phyloP scores from a whole-genome alignment of 306 rosid genomes.

The Dicorynia guianensis region DNA sequence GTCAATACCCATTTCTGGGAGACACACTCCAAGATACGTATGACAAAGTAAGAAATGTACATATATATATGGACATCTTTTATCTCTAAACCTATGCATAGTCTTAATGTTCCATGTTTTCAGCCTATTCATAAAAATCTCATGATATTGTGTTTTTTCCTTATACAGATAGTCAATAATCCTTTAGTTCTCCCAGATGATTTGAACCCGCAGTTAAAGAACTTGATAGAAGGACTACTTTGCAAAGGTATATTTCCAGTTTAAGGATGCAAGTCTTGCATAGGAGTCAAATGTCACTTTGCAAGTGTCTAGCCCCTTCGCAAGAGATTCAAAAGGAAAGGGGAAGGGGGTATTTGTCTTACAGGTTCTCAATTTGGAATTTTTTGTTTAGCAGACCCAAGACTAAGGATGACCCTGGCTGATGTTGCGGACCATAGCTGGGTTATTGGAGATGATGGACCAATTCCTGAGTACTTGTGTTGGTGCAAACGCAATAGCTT shows the following conservation, averaged over 20 bases:
- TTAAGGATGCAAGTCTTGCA: background rate
- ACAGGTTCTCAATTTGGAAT: slow-evolving; percentile 4
- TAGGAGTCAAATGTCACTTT: background rate
- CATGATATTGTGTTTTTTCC: background rate
- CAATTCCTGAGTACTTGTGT: slow-evolving; percentile 67
- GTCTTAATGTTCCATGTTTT: background rate
- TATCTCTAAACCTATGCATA: background rate
- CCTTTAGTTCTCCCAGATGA: slow-evolving; percentile 62
- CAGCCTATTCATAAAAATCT: background rate
- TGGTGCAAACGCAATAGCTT: slow-evolving; percentile 79
- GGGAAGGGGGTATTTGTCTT: background rate
- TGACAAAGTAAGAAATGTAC: slow-evolving; percentile 61
- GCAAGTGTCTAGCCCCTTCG: too few species aligned
- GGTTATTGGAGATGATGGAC: slow-evolving; percentile 85
- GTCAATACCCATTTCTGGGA: slow-evolving; percentile 93
- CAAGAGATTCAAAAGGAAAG: too few species aligned
- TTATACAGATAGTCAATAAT: slow-evolving; percentile 64
- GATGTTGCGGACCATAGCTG: slow-evolving; percentile 72
- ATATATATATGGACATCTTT: background rate
- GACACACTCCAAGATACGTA: slow-evolving; percentile 98
- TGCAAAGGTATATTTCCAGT: slow-evolving; percentile 57
- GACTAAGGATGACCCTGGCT: slow-evolving; percentile 68
- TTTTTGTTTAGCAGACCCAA: slow-evolving; percentile 65
- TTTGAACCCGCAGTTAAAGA: slow-evolving; percentile 54
- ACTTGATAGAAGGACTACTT: slow-evolving; percentile 68